Percentiles rank a stretch among this genome's conserved stretches.
These are phyloP conservation scores for Ophiognomonia clavigignenti-juglandacearum DNA, from an alignment of 2,329 filamentous ascomycete species.

Conservation along the genomic window DNA sequence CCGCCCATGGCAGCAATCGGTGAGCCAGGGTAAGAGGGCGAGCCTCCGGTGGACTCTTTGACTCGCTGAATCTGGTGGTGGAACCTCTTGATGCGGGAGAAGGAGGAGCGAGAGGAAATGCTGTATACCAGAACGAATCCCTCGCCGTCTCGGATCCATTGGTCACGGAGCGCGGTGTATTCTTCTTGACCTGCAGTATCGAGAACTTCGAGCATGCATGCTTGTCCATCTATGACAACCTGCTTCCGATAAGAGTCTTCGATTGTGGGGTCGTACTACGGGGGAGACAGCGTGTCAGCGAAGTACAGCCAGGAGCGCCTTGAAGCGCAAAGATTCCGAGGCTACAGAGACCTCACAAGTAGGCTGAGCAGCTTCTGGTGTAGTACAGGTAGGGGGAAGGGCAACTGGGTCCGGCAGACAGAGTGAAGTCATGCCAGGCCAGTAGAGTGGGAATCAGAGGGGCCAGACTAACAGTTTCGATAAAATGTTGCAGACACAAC, in stretches of 20 bases:
- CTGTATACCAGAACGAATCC: conserved; percentile 97
- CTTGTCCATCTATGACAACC: conserved; percentile 88
- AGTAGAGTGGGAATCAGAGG: conserved; percentile 2
- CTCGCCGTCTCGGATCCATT: conserved; percentile 98
- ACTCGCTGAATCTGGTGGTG: conserved; percentile 96
- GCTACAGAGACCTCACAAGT: too few species aligned
- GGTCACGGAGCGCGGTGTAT: conserved; percentile 92
- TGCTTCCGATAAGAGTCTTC: conserved; percentile 86
- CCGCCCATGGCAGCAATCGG: conserved; percentile 57
- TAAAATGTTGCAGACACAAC: conserved; percentile 96
- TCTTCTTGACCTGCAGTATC: conserved; percentile 98
- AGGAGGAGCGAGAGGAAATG: conserved; percentile 94
- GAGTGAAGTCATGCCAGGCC: too few species aligned
- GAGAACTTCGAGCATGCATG: conserved; percentile 95
- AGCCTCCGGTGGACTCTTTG: conserved; percentile 81
- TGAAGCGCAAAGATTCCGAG: too few species aligned
- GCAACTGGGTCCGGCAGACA: too few species aligned
- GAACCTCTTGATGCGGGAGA: conserved; percentile 90
- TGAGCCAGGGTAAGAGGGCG: conserved; percentile 72
- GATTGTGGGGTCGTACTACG: conserved; percentile 78
- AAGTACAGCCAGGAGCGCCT: background rate
- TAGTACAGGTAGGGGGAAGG: too few species aligned
- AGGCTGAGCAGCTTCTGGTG: too few species aligned
- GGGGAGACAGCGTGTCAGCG: background rate
- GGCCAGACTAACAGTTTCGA: conserved; percentile 71